phyloP scores from a whole-genome alignment of 139 green algal species.

The Asterochloris erici region DNA sequence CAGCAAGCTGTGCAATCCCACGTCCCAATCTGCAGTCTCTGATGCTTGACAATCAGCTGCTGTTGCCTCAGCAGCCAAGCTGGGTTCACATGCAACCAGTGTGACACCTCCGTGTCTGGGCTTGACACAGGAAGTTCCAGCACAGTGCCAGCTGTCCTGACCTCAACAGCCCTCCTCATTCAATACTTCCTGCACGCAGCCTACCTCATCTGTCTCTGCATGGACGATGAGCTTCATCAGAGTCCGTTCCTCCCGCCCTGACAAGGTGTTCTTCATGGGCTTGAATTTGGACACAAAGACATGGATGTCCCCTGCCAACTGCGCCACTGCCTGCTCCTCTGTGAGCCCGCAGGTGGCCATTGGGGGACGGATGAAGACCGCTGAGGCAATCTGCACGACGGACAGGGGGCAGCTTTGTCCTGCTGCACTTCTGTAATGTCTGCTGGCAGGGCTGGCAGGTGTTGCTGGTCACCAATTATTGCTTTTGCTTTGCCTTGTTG shows the following conservation, averaged over 20 bases:
- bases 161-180: no score
- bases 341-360: slow-evolving; percentile 88
- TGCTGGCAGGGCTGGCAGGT: neutral
- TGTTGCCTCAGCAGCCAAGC: no score
- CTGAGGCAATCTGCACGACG: slow-evolving; percentile 47
- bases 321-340: slow-evolving; percentile 79
- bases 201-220: slow-evolving; percentile 61
- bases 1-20: no score
- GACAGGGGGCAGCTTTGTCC: no score
- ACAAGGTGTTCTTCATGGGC: slow-evolving; percentile 94
- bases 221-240: slow-evolving; percentile 95
- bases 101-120: neutral
- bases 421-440: no score
- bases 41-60: no score
- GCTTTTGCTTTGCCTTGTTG: neutral
- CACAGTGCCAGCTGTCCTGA: no score
- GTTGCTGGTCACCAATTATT: neutral
- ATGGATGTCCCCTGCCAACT: slow-evolving; percentile 67
- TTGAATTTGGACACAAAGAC: slow-evolving; percentile 89
- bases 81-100: neutral
- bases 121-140: neutral
- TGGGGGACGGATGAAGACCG: slow-evolving; percentile 89
- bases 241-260: slow-evolving; percentile 68
- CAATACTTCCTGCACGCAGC: no score
- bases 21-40: no score